Conservation (phyloP, 2,329 filamentous ascomycete species). For the Neonectria punicea region DNA sequence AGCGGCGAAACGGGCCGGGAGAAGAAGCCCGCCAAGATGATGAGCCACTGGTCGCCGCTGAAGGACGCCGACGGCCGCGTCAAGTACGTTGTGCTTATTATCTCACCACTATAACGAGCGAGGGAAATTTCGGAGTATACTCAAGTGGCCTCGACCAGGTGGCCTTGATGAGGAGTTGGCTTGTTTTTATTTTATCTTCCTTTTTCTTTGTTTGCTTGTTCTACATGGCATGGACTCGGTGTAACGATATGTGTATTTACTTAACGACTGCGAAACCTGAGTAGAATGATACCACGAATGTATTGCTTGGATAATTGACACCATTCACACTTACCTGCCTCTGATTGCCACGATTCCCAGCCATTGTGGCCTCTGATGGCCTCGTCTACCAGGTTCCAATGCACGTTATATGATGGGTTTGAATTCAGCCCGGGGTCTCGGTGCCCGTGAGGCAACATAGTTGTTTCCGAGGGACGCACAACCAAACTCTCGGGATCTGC, state of each 20-base stretch:
- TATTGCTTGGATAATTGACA: conserved; percentile 8
- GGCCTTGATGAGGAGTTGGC: conserved; percentile 16
- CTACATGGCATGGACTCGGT: conserved; percentile 15
- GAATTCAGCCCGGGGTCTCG: neutral
- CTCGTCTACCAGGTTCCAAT: neutral
- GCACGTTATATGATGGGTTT: neutral
- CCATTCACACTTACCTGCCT: neutral
- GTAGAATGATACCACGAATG: conserved; percentile 29
- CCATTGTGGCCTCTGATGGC: neutral
- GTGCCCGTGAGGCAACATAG: neutral
- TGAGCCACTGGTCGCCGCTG: conserved; percentile 45
- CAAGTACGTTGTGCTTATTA: conserved; percentile 40
- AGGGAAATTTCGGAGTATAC: neutral
- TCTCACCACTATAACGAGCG: conserved; percentile 24
- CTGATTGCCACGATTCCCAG: neutral
- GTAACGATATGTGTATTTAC: conserved; percentile 29
- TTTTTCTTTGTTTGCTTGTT: neutral
- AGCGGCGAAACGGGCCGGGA: conserved; percentile 22
- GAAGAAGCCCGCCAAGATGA: conserved; percentile 39
- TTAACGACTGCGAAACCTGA: conserved; percentile 16
- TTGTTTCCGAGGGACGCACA: neutral
- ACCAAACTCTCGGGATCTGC: neutral
- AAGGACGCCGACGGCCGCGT: conserved; percentile 39
- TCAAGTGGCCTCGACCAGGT: neutral
- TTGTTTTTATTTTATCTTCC: neutral